These are phyloP conservation scores for Talaromyces marneffei DNA, from an alignment of 2,329 filamentous ascomycete genomes.

Conservation along the genomic window DNA sequence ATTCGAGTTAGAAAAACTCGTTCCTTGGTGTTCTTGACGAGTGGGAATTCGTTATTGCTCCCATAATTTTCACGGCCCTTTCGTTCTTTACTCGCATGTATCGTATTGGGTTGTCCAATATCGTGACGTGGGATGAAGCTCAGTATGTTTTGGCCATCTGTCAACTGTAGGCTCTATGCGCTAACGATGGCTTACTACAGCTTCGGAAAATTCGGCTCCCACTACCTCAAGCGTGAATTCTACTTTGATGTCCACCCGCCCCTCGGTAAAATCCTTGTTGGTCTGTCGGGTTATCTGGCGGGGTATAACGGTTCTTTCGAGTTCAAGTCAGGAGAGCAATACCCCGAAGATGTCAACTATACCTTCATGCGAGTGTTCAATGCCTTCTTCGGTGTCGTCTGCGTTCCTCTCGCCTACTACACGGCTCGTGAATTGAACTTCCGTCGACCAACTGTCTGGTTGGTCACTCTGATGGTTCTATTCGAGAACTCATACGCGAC, in stretches of 20 bases:
- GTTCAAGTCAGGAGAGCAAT: slow-evolving; percentile 97
- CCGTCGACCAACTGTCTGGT: slow-evolving; percentile 80
- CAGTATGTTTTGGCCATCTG: slow-evolving; percentile 50
- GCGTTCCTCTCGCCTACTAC: slow-evolving; percentile 89
- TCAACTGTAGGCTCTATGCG: too few species aligned
- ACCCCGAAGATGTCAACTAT: slow-evolving; percentile 90
- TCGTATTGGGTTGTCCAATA: slow-evolving; percentile 62
- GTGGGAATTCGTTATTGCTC: slow-evolving; percentile 59
- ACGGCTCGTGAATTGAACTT: slow-evolving; percentile 89
- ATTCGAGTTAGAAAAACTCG: slow-evolving; percentile 26
- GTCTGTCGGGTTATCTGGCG: slow-evolving; percentile 88
- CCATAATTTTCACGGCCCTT: slow-evolving; percentile 56
- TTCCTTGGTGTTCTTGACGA: slow-evolving; percentile 45
- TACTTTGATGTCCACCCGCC: slow-evolving; percentile 98
- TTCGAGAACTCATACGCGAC: slow-evolving; percentile 99
- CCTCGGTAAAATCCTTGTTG: slow-evolving; percentile 96
- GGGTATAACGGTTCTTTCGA: slow-evolving; percentile 99
- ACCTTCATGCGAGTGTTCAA: slow-evolving; percentile 99
- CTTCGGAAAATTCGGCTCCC: slow-evolving; percentile 82
- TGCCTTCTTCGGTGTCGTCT: slow-evolving; percentile 85
- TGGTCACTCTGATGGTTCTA: slow-evolving; percentile 92
- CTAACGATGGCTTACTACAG: slow-evolving; percentile 21
- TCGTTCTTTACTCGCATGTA: slow-evolving; percentile 63
- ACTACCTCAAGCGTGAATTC: slow-evolving; percentile 98
- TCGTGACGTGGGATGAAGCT: slow-evolving; percentile 71